Percentiles rank a stretch among this genome's conserved stretches.
phyloP scores from a whole-genome alignment of 2,329 filamentous ascomycete species.

The Alternaria novae-zelandiae region DNA sequence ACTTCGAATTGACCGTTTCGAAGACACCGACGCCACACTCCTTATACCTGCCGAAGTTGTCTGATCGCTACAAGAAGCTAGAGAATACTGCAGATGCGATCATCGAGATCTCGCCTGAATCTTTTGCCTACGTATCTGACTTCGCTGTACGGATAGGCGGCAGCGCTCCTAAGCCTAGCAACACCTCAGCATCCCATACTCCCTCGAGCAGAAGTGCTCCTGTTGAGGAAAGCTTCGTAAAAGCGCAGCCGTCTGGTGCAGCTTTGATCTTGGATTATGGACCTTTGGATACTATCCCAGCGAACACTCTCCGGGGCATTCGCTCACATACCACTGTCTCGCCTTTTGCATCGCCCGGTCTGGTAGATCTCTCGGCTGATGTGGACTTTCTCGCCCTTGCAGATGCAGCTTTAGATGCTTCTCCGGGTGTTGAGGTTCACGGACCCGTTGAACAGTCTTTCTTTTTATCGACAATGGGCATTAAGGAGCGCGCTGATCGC shows the following conservation, averaged over 20 bases:
- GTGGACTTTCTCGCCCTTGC: conserved; percentile 91
- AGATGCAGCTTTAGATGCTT: conserved; percentile 77
- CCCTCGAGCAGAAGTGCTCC: conserved; percentile 19
- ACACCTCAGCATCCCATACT: conserved; percentile 51
- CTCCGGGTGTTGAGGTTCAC: conserved; percentile 84
- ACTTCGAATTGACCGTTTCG: conserved; percentile 86
- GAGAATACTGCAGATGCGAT: conserved; percentile 71
- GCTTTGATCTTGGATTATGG: conserved; percentile 98
- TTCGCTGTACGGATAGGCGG: conserved; percentile 87
- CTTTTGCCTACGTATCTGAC: conserved; percentile 77
- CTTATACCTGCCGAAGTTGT: conserved; percentile 82
- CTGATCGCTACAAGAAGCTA: conserved; percentile 77
- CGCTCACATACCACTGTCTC: conserved; percentile 76
- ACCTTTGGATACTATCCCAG: conserved; percentile 75
- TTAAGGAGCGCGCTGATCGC: conserved; percentile 55
- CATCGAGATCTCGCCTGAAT: conserved; percentile 91
- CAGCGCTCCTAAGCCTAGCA: conserved; percentile 31
- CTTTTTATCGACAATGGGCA: conserved; percentile 83
- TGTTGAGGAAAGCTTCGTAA: conserved; percentile 51
- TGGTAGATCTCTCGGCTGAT: conserved; percentile 88
- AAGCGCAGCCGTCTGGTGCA: conserved; percentile 74
- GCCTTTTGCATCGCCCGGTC: conserved; percentile 79
- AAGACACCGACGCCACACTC: conserved; percentile 80
- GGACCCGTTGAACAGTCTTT: conserved; percentile 85
- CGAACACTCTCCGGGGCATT: conserved; percentile 91